Conservation (phyloP, 1,139 yeast species). For the Pichia norvegensis region DNA sequence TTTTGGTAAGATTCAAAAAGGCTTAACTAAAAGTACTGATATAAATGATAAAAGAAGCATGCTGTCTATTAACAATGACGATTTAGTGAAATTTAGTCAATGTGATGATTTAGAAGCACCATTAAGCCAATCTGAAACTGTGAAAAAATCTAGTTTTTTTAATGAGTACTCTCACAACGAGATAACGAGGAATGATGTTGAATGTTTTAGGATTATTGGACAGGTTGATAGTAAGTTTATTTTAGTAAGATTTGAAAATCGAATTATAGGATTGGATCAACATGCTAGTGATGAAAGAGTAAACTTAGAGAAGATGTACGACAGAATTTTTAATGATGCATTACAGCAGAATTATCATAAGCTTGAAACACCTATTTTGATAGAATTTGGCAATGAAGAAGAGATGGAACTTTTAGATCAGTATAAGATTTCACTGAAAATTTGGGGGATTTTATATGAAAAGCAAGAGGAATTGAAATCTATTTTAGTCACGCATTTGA, state of each 20-base stretch:
- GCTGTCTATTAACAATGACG: not conserved
- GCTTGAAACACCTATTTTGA: not conserved
- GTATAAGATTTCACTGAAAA: slow-evolving; percentile 29
- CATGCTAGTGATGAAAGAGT: slow-evolving; percentile 77
- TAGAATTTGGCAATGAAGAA: not conserved
- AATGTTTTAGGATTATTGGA: slow-evolving; percentile 28
- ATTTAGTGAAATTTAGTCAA: no score
- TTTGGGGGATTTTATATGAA: slow-evolving; percentile 38
- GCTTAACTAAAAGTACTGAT: not conserved
- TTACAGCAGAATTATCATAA: not conserved
- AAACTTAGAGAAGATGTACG: slow-evolving; percentile 41
- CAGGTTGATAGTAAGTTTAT: slow-evolving; percentile 61
- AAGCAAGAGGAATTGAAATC: slow-evolving; percentile 17
- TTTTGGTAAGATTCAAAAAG: slow-evolving; percentile 2
- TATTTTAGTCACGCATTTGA: slow-evolving; percentile 33
- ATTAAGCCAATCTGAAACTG: slow-evolving; percentile 6
- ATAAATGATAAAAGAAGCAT: not conserved
- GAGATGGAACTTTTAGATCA: slow-evolving; percentile 23
- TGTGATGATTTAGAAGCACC: not conserved
- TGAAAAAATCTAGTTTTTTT: slow-evolving; percentile 6
- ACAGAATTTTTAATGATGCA: slow-evolving; percentile 26
- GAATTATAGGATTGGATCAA: slow-evolving; percentile 51
- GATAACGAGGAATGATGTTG: slow-evolving; percentile 15
- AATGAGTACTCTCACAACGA: slow-evolving; percentile 1
- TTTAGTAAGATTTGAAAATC: slow-evolving; percentile 29